These are phyloP conservation scores for Evansstolkia leycettana DNA, from an alignment of 495 filamentous ascomycete species.

Conservation along the genomic window DNA sequence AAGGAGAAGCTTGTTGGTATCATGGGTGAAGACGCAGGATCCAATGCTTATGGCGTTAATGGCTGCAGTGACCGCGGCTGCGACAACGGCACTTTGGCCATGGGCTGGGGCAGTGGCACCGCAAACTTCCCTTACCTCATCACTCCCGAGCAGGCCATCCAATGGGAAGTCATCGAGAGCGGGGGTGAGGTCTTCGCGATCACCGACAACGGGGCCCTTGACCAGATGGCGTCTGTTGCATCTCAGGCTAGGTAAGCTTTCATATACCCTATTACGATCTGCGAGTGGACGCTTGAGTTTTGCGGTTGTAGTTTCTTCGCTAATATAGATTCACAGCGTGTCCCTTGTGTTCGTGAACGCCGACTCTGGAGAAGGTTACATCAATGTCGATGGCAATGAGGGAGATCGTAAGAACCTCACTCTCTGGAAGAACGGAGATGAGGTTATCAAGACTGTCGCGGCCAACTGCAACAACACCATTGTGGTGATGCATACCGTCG, in stretches of 20 bases:
- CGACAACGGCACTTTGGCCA: constrained; percentile 74
- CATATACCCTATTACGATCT: no score
- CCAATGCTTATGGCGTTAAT: constrained; percentile 71
- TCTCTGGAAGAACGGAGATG: constrained; percentile 72
- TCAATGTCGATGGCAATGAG: constrained; percentile 69
- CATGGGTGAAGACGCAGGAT: constrained; percentile 78
- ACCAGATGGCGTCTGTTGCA: constrained; percentile 47
- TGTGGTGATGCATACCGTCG: constrained; percentile 79
- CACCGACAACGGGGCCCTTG: constrained; percentile 59
- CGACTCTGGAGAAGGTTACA: constrained; percentile 77
- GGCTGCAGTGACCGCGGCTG: constrained; percentile 76
- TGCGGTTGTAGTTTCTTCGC: not conserved
- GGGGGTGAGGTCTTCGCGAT: constrained; percentile 53
- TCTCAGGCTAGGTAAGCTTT: constrained; percentile 38
- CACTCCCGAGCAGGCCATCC: constrained; percentile 77
- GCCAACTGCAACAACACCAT: constrained; percentile 79
- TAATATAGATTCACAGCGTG: constrained; percentile 22
- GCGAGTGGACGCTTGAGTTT: no score
- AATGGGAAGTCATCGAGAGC: constrained; percentile 51
- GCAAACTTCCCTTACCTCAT: constrained; percentile 86
- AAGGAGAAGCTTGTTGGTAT: constrained; percentile 65
- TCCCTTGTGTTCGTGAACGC: constrained; percentile 85
- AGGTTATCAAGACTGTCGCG: constrained; percentile 65
- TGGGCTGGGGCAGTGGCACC: constrained; percentile 90
- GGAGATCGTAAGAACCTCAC: constrained; percentile 93